phyloP scores from a whole-genome alignment of 176 grass and related monocot genomes.

The Aegilops speltoides region DNA sequence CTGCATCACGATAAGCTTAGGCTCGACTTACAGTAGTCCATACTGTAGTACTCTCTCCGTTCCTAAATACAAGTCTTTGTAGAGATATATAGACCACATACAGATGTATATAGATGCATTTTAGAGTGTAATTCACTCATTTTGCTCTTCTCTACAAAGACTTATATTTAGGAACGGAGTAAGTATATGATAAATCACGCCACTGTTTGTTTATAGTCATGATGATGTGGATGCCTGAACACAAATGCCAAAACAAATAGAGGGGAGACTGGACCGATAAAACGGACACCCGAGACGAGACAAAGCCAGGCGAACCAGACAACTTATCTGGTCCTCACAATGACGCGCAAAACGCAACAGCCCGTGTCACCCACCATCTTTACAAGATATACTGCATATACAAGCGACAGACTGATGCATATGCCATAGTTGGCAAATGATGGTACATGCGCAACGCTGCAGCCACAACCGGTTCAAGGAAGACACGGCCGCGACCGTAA shows the following conservation, averaged over 20 bases:
- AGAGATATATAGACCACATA: too few species aligned
- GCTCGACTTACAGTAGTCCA: background rate
- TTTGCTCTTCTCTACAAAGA: too few species aligned
- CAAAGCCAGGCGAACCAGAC: background rate
- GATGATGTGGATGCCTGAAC: background rate
- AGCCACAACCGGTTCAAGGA: background rate
- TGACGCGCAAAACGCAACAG: background rate
- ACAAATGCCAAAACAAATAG: background rate
- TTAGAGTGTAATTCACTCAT: too few species aligned
- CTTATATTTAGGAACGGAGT: too few species aligned
- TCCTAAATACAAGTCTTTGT: too few species aligned
- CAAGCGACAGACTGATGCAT: background rate
- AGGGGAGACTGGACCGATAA: background rate
- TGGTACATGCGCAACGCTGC: too few species aligned
- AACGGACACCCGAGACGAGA: background rate
- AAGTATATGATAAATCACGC: too few species aligned
- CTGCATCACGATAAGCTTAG: background rate
- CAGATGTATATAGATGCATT: too few species aligned
- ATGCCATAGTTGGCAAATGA: background rate
- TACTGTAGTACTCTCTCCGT: too few species aligned
- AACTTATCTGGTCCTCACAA: background rate
- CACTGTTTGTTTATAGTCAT: background rate
- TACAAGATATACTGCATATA: background rate
- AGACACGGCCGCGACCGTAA: too few species aligned
- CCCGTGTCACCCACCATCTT: background rate